Percentiles rank a stretch among this genome's conserved stretches.
Evolutionary conservation across 2,329 filamentous ascomycete species (phyloP).

Genomic region (Zasmidium cellare): DNA sequence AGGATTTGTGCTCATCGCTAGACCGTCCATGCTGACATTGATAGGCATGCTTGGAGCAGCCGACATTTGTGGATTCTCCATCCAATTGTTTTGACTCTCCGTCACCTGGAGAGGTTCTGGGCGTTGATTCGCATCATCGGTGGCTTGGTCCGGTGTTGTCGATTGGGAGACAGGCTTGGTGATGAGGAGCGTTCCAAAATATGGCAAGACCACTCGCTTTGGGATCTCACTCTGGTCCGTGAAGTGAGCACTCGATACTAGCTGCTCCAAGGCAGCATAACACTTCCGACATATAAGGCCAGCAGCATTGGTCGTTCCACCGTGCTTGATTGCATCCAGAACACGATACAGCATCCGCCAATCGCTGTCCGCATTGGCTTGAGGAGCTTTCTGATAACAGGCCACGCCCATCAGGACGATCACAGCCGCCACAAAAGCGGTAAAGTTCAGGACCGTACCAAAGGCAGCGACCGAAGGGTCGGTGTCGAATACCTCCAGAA

Average conservation of each 20-base stretch:
- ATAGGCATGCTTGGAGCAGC: neutral
- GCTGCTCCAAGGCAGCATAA: constrained; percentile 2
- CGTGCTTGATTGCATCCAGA: constrained; percentile 7
- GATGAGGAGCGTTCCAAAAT: constrained; percentile 11
- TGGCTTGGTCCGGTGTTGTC: neutral
- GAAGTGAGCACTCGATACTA: constrained; percentile 3
- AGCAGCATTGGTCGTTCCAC: constrained; percentile 1
- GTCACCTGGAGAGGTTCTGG: neutral
- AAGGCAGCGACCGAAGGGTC: constrained; percentile 26
- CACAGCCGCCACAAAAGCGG: constrained; percentile 48
- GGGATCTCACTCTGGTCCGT: neutral
- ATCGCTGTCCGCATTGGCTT: constrained; percentile 1
- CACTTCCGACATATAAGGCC: constrained; percentile 10
- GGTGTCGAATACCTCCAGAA: constrained; percentile 39
- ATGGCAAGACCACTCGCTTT: constrained; percentile 10
- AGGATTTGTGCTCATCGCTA: neutral
- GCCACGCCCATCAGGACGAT: constrained; percentile 46
- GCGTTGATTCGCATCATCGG: too few relatives aligned
- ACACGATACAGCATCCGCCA: constrained; percentile 2
- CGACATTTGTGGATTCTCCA: neutral
- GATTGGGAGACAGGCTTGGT: neutral
- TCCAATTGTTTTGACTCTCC: neutral
- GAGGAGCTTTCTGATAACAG: constrained; percentile 28
- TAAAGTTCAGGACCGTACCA: constrained; percentile 49
- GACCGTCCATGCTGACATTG: neutral